These are phyloP conservation scores for Hygrocybe punicea DNA, from an alignment of 768 basidiomycete species.

Conservation along the genomic window DNA sequence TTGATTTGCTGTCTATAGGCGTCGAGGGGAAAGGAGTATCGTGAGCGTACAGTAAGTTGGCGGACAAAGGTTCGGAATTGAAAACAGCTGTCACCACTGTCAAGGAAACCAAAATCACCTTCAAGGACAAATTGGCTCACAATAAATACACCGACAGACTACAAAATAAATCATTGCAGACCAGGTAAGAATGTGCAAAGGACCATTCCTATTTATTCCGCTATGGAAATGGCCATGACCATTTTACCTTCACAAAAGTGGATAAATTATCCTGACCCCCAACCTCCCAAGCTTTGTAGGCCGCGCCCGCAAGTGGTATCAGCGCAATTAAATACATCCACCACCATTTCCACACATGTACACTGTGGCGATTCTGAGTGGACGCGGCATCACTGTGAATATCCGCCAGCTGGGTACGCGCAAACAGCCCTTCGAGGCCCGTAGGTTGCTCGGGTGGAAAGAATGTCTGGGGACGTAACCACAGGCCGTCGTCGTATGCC, in stretches of 20 bases:
- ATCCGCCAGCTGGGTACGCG: constrained; percentile 54
- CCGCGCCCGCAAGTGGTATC: constrained; percentile 26
- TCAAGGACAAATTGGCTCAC: too few species aligned
- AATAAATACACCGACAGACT: too few species aligned
- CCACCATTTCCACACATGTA: constrained; percentile 35
- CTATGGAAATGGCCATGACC: too few species aligned
- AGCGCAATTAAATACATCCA: constrained; percentile 34
- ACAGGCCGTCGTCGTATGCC: constrained; percentile 43
- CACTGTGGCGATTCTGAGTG: background rate
- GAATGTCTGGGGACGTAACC: constrained; percentile 69
- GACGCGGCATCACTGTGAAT: constrained; percentile 25
- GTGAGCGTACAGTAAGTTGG: background rate
- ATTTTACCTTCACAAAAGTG: too few species aligned
- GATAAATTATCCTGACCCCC: too few species aligned
- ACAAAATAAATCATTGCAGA: too few species aligned
- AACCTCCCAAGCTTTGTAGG: constrained; percentile 25
- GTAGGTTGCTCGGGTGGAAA: constrained; percentile 78
- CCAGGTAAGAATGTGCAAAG: too few species aligned
- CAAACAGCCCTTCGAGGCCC: constrained; percentile 68
- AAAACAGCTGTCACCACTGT: background rate
- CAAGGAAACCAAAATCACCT: too few species aligned
- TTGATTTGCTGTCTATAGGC: background rate
- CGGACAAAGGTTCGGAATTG: background rate
- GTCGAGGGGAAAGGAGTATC: constrained; percentile 2
- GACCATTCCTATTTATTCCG: too few species aligned